Conservation (phyloP, 2,329 filamentous ascomycete genomes). For the Clonostachys chloroleuca region DNA sequence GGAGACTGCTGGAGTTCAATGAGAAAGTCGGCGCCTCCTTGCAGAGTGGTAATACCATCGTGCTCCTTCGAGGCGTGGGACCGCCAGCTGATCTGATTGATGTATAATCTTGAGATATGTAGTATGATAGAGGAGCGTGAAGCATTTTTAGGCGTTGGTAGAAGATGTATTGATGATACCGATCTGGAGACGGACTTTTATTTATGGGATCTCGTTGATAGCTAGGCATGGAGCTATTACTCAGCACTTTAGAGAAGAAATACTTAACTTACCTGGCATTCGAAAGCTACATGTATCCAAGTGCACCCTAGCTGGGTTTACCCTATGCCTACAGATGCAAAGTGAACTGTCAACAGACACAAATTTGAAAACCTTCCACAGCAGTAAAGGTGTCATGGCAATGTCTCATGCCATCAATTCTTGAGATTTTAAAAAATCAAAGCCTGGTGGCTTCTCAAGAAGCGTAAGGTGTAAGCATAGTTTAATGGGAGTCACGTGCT, state of each 20-base stretch:
- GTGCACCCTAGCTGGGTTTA: no score
- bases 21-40: constrained; percentile 76
- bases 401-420: no score
- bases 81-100: constrained; percentile 68
- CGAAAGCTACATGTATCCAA: no score
- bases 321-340: no score
- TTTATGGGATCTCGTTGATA: background rate
- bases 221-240: background rate
- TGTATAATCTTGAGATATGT: no score
- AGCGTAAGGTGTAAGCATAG: no score
- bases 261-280: no score
- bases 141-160: constrained; percentile 1
- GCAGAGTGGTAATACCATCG: constrained; percentile 83
- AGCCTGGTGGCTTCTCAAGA: no score
- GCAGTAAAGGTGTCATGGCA: no score
- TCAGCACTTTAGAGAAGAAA: background rate
- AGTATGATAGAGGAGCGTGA: background rate
- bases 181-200: background rate
- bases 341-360: no score
- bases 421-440: no score
- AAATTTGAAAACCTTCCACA: no score
- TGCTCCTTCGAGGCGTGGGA: constrained; percentile 80
- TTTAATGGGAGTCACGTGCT: constrained; percentile 13
- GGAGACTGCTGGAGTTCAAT: constrained; percentile 78
- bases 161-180: background rate